Evolutionary conservation across 2,329 filamentous ascomycete species (phyloP).

Genomic region (Scedosporium aurantiacum): DNA sequence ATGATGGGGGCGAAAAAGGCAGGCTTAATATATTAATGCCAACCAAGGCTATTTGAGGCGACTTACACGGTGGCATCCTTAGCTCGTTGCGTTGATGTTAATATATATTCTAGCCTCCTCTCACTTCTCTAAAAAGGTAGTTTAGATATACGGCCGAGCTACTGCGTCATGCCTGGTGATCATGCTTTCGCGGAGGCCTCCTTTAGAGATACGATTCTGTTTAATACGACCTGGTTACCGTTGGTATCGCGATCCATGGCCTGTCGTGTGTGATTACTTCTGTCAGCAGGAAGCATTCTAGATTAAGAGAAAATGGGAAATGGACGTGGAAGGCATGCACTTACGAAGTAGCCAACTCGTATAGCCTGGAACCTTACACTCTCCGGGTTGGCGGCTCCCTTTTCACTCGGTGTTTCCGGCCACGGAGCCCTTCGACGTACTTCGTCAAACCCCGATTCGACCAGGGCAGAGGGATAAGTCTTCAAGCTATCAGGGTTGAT

Average conservation of each 20-base stretch:
- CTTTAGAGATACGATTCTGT: constrained; percentile 84
- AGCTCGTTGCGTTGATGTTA: no score
- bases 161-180: no score
- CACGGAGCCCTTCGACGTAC: constrained; percentile 64
- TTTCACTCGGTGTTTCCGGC: constrained; percentile 64
- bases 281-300: no score
- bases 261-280: no score
- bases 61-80: no score
- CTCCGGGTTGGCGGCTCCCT: constrained; percentile 54
- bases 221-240: constrained; percentile 69
- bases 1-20: no score
- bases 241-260: constrained; percentile 69
- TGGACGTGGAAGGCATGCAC: constrained; percentile 14
- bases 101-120: no score
- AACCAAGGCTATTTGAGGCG: no score
- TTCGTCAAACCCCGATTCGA: constrained; percentile 76
- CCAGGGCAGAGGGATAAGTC: constrained; percentile 64
- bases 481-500: constrained; percentile 76
- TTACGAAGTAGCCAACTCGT: constrained; percentile 73
- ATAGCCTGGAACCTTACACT: constrained; percentile 84
- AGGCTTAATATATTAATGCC: no score
- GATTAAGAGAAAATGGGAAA: no score
- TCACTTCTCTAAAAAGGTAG: no score
- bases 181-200: constrained; percentile 44
- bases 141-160: no score